phyloP scores from a whole-genome alignment of 805 yeast genomes.

The Candida tammaniensis region DNA sequence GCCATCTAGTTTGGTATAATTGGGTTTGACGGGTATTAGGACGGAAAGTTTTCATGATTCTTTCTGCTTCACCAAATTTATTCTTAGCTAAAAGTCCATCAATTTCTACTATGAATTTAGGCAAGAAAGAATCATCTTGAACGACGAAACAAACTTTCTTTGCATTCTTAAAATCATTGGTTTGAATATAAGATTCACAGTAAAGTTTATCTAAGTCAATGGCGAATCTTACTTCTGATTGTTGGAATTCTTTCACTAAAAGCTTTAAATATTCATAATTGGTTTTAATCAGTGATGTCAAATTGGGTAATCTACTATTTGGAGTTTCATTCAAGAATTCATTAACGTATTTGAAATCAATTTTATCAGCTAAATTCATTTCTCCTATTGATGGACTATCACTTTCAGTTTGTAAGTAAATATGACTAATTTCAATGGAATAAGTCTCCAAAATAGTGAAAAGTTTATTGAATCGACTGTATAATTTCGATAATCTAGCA shows the following conservation, averaged over 20 bases:
- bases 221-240: constrained; percentile 18
- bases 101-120: constrained; percentile 33
- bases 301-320: constrained; percentile 19
- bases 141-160: constrained; percentile 23
- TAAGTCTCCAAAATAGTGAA: constrained; percentile 42
- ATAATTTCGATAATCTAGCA: constrained; percentile 52
- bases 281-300: constrained; percentile 33
- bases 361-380: constrained; percentile 18
- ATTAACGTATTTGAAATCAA: constrained; percentile 22
- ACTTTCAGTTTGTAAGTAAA: constrained; percentile 14
- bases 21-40: constrained; percentile 37
- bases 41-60: constrained; percentile 30
- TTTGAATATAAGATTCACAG: constrained; percentile 38
- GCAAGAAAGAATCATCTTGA: constrained; percentile 30
- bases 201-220: constrained; percentile 34
- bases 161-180: constrained; percentile 19
- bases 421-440: constrained; percentile 33
- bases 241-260: constrained; percentile 27
- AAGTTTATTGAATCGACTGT: constrained; percentile 42
- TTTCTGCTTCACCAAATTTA: constrained; percentile 38
- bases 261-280: constrained; percentile 42
- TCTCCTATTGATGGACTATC: constrained; percentile 20
- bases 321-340: constrained; percentile 21
- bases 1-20: constrained; percentile 32
- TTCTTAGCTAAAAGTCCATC: constrained; percentile 33